Evolutionary conservation across 306 rosid species (phyloP), one percentile per base, ranked within the genome.

Genomic region (Canavalia ensiformis): DNA sequence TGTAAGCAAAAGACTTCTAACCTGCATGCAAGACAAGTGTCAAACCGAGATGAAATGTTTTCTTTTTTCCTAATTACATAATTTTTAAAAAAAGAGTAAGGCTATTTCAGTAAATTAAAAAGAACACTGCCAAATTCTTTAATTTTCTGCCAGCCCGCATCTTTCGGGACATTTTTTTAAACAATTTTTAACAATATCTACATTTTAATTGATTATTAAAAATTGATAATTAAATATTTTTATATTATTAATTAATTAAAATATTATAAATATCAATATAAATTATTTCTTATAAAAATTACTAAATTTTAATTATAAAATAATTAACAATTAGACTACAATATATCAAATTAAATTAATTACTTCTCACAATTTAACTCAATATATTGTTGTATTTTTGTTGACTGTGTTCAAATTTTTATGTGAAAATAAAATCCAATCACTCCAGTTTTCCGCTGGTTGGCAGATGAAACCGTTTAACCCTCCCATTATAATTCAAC

Each of bases 61-160:
- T 50, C 25, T 18, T 18, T 18, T 18, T 18, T 18, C 25, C 25
- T 18, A 18, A 18, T 18, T 18, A 18, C 25, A 18, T 18, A 18
- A 18, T 18, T 18, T 18, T 18, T 0, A 44, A 7, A 63, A 13
- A 62, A 5, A 9, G 5, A 29, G 13, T 2, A 13, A 82, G 88
- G 89, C 0, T 13, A 65, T 33, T 80, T 73, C n/a, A 58, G 90
- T 84, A 68, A 89, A 56, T 67, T 3, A 0, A 7, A 42, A 30
- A 33, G 75, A 78, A 67, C 77, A 81, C 86, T 80, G 60, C 50
- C 76, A 83, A 76, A 84, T 76, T 82, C 82, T 80, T 79, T 76
- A 82, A 72, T 89, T 81, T 34, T 82, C 77, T 52, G 63, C 76
- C 81, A 78, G 83, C 90, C 94, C 94, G 97, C 90, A 88, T 86